These are phyloP conservation scores for Volvox africanus DNA, from an alignment of 139 green algal genomes.

Conservation along the genomic window DNA sequence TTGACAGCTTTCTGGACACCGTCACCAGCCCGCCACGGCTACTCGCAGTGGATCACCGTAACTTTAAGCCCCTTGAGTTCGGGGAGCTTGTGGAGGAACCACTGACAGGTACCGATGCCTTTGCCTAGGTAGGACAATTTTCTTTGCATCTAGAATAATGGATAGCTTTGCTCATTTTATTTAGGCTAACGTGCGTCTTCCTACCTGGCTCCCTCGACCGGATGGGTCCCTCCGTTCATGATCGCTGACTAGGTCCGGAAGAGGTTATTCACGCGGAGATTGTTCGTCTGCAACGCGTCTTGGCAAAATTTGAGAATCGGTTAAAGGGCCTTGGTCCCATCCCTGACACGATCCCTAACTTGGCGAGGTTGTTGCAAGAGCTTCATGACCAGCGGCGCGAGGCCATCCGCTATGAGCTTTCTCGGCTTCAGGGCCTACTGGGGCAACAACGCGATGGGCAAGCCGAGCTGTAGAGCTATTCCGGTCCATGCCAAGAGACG, in stretches of 20 bases:
- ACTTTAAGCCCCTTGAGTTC: background rate
- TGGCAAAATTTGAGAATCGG: background rate
- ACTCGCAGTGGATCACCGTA: slow-evolving; percentile 4
- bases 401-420: background rate
- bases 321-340: slow-evolving; percentile 5
- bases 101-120: background rate
- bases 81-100: background rate
- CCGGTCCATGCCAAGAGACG: no score
- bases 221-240: background rate
- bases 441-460: no score
- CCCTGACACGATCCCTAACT: background rate
- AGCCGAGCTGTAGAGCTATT: no score
- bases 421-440: background rate
- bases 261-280: slow-evolving; percentile 2
- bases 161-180: background rate
- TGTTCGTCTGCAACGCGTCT: background rate
- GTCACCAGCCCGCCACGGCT: slow-evolving; percentile 9
- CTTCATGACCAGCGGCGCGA: background rate
- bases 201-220: background rate
- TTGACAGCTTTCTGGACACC: slow-evolving; percentile 39
- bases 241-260: background rate
- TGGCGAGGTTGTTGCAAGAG: background rate
- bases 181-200: background rate
- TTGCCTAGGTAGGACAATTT: no score
- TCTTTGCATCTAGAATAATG: no score